Evolutionary conservation across 2,329 filamentous ascomycete genomes (phyloP).

Genomic region (Hypocrella siamensis): DNA sequence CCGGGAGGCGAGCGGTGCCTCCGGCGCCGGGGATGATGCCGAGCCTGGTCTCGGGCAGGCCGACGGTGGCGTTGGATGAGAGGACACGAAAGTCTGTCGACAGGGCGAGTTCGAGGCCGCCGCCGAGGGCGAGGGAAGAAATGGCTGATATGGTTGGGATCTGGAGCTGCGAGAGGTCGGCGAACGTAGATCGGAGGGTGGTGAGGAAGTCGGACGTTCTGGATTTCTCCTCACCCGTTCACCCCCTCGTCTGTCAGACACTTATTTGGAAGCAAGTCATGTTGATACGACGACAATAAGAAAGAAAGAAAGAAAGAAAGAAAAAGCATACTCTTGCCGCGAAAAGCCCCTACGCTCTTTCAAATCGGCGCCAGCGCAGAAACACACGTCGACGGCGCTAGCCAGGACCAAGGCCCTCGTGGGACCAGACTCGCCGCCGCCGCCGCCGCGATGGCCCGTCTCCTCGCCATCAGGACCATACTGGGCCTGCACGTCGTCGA

Average conservation of each 20-base stretch:
- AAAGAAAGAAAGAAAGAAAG: background rate
- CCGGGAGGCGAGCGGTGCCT: constrained; percentile 76
- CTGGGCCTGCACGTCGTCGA: constrained; percentile 54
- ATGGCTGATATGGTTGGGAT: constrained; percentile 86
- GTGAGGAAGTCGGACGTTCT: constrained; percentile 70
- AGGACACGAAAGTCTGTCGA: constrained; percentile 83
- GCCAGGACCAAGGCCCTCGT: constrained; percentile 75
- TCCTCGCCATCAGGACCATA: constrained; percentile 42
- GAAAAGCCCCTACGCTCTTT: constrained; percentile 74
- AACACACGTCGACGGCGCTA: constrained; percentile 71
- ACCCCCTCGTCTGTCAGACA: too few species aligned
- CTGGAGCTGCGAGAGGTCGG: constrained; percentile 55
- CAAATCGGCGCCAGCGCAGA: constrained; percentile 89
- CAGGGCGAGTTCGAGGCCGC: constrained; percentile 84
- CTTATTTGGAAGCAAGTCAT: background rate
- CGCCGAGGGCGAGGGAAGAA: constrained; percentile 73
- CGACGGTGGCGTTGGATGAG: constrained; percentile 60
- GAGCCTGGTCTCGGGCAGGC: constrained; percentile 78
- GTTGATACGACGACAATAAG: background rate
- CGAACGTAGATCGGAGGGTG: constrained; percentile 61
- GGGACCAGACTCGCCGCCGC: constrained; percentile 30
- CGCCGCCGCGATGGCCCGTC: constrained; percentile 16
- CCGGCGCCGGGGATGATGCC: constrained; percentile 93
- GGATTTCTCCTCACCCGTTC: constrained; percentile 1
- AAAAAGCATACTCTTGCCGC: constrained; percentile 49